Evolutionary conservation across 2,329 filamentous ascomycete genomes (phyloP), one percentile per base, ranked within the genome.

Genomic region (Teratosphaeria gauchensis): DNA sequence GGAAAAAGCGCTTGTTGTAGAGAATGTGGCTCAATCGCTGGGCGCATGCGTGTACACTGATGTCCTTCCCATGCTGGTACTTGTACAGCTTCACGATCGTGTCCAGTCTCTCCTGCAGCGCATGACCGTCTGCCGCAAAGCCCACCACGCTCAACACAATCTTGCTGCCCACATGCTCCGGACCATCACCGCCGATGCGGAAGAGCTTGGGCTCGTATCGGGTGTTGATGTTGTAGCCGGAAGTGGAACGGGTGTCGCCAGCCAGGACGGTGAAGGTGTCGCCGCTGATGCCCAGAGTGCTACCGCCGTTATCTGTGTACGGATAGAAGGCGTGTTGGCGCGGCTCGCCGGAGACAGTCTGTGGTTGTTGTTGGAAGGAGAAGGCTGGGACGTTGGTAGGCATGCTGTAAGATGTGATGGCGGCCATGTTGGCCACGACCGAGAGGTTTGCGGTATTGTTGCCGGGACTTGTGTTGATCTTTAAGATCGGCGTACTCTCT

Each of bases 181-280:
- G 84, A 51, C 89, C 92, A 61, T 92, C 90, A 57, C 92, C 94
- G 61, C 95, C 94, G 67, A 99, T 95, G 77, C 89, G 91, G 84
- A 96, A 99, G 63, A 99, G 88, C 78, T 99, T 99, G 59, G 94
- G 94, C 60, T 87, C 84, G 80, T 89, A 92, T 70, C 94, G 89
- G 60, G 92, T 92, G 84, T 99, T 96, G 86, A 99, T 99, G 82
- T 88, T 96, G 85, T 96, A 99, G 73, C 95, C 94, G 64, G 89
- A 88, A 58, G 92, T 96, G 71, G 90, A 90, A 73, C 94, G 89
- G 68, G 94, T 99, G 80, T 99, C 94, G 77, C 95, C 94, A 52
- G 94, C 94, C 74, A 99, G 85, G 78, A 99, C 95, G 72, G 91
- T 85, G 80, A 97, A 99, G 80, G 95, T 89, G 72, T 86, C 85